Percentiles rank a stretch among this genome's conserved stretches.
These are phyloP conservation scores for Mycena crocata DNA, from an alignment of 768 basidiomycete species.

Conservation along the genomic window DNA sequence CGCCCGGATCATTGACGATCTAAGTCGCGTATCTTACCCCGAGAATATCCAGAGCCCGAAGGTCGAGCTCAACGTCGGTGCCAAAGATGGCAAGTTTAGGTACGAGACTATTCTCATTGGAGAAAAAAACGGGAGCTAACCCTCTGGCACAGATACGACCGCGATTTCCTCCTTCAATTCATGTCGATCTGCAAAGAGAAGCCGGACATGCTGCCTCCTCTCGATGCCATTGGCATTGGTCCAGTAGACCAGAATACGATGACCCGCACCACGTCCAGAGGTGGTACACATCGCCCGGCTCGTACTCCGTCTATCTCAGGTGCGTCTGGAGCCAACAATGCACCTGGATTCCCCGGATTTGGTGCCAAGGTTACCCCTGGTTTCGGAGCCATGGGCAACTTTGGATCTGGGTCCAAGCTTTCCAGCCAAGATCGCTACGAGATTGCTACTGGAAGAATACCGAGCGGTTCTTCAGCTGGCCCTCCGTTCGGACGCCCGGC, in stretches of 20 bases:
- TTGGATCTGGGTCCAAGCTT: conserved; percentile 67
- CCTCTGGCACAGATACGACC: conserved; percentile 78
- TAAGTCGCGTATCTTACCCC: conserved; percentile 83
- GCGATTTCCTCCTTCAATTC: conserved; percentile 97
- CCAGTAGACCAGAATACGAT: conserved; percentile 68
- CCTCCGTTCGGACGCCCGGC: conserved; percentile 67
- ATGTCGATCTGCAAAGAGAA: conserved; percentile 96
- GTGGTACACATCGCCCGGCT: conserved; percentile 67
- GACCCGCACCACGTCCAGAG: conserved; percentile 69
- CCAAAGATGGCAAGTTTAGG: conserved; percentile 92
- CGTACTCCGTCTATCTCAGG: conserved; percentile 55
- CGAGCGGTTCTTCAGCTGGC: conserved; percentile 59
- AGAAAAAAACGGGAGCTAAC: not conserved
- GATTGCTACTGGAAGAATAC: conserved; percentile 61
- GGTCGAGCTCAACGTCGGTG: conserved; percentile 85
- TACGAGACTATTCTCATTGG: conserved; percentile 42
- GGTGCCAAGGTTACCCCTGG: conserved; percentile 56
- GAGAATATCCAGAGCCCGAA: conserved; percentile 85
- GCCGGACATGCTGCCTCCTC: conserved; percentile 88
- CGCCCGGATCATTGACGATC: conserved; percentile 88
- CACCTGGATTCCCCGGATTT: conserved; percentile 60
- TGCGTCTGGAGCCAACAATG: conserved; percentile 23
- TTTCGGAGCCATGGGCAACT: conserved; percentile 73
- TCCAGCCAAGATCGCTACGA: conserved; percentile 79
- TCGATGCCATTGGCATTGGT: conserved; percentile 93